These are phyloP conservation scores for Sporothrix variecibatus DNA, from an alignment of 2,329 filamentous ascomycete species.

Conservation along the genomic window DNA sequence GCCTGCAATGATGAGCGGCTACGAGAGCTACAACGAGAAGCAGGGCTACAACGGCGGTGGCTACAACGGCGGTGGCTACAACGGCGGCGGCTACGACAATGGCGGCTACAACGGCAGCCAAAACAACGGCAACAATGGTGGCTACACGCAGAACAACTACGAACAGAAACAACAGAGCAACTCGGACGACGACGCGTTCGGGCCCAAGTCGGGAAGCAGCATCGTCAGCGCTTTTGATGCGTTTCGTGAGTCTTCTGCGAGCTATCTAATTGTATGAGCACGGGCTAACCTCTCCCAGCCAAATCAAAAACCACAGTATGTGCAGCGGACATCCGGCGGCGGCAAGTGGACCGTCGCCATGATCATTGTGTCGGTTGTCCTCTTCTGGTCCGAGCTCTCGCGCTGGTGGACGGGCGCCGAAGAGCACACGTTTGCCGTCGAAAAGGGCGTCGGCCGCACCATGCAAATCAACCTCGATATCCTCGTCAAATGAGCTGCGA, in stretches of 20 bases:
- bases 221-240: slow-evolving; percentile 90
- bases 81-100: not conserved
- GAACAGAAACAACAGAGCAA: not conserved
- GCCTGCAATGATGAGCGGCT: slow-evolving; percentile 69
- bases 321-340: slow-evolving; percentile 78
- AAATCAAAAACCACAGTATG: slow-evolving; percentile 97
- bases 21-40: slow-evolving; percentile 70
- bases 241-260: slow-evolving; percentile 68
- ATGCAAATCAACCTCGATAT: slow-evolving; percentile 95
- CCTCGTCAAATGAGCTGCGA: slow-evolving; percentile 87
- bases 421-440: slow-evolving; percentile 87
- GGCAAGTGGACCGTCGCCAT: slow-evolving; percentile 93
- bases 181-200: slow-evolving; percentile 79
- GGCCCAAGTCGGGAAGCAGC: slow-evolving; percentile 59
- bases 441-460: slow-evolving; percentile 82
- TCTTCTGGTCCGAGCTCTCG: slow-evolving; percentile 74
- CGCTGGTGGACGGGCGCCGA: slow-evolving; percentile 86
- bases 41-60: not conserved
- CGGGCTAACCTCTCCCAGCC: slow-evolving; percentile 54
- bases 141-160: not conserved
- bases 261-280: not conserved
- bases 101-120: not conserved
- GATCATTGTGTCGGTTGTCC: slow-evolving; percentile 69
- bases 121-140: not conserved
- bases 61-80: slow-evolving; percentile 46